A percentile compares a stretch with the other conserved stretches of the same genome.
Evolutionary conservation across 345 rosid species (phyloP).

Genomic region (Hibiscus trionum): DNA sequence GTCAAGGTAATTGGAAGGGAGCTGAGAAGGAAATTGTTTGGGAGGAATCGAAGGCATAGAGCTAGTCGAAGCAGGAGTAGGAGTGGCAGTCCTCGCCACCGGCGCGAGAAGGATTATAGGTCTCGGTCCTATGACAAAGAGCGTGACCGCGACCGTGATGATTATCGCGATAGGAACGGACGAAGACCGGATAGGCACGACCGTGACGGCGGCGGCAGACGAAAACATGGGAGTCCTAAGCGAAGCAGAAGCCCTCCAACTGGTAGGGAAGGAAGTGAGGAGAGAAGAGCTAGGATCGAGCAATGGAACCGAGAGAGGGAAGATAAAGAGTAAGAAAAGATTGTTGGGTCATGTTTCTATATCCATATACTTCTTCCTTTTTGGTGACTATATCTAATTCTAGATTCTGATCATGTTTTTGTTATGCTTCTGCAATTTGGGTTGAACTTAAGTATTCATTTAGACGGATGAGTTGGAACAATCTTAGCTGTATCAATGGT

Average conservation of each 20-base stretch:
- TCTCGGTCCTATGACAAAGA: constrained; percentile 10
- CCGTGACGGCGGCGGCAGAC: constrained; percentile 33
- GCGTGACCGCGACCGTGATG: constrained; percentile 32
- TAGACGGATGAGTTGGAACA: background rate
- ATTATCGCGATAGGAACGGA: constrained; percentile 22
- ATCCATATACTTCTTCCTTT: background rate
- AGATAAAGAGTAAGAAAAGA: constrained; percentile 20
- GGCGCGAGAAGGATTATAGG: constrained; percentile 17
- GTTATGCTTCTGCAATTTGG: background rate
- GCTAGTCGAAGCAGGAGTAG: constrained; percentile 62
- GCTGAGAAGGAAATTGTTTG: constrained; percentile 63
- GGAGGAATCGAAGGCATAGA: constrained; percentile 49
- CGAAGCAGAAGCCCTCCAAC: constrained; percentile 60
- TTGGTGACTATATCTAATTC: background rate
- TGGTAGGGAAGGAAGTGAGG: constrained; percentile 16
- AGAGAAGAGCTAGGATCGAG: constrained; percentile 80
- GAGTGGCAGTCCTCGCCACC: constrained; percentile 34
- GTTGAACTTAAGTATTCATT: constrained; percentile 1
- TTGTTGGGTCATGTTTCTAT: background rate
- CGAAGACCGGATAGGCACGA: constrained; percentile 33
- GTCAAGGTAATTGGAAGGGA: constrained; percentile 81
- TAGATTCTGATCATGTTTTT: background rate
- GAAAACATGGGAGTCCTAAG: constrained; percentile 49
- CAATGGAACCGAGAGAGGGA: constrained; percentile 86
- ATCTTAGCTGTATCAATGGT: background rate